These are phyloP conservation scores for Amanita thiersii DNA, from an alignment of 768 basidiomycete genomes.

Conservation along the genomic window DNA sequence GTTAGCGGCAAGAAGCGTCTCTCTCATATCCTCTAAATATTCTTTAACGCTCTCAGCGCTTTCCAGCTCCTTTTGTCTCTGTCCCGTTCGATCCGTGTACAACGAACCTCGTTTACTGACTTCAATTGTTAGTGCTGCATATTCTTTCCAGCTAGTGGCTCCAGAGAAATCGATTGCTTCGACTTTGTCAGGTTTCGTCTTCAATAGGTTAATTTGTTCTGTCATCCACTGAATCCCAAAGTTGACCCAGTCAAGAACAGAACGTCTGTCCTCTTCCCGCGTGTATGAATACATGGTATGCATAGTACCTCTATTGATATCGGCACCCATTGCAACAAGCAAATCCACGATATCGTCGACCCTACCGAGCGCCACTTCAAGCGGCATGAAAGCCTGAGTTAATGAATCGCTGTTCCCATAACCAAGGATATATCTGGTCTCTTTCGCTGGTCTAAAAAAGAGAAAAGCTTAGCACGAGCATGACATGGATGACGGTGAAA, in stretches of 20 bases:
- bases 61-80: not conserved
- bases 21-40: constrained; percentile 2
- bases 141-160: constrained; percentile 5
- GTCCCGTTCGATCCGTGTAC: not conserved
- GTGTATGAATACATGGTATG: not conserved
- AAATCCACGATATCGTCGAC: constrained; percentile 1
- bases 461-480: too few species aligned
- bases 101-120: not conserved
- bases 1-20: not conserved
- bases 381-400: not conserved
- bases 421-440: not conserved
- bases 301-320: constrained; percentile 1
- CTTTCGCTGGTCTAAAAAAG: not conserved
- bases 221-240: not conserved
- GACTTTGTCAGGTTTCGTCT: too few species aligned
- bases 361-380: constrained; percentile 1
- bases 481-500: not conserved
- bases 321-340: constrained; percentile 1
- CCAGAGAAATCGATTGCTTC: not conserved
- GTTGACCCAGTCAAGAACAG: constrained; percentile 6
- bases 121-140: not conserved
- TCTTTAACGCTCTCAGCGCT: not conserved
- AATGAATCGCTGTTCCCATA: not conserved
- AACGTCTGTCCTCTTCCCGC: not conserved
- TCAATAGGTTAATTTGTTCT: not conserved